These are phyloP conservation scores for Thermothelomyces thermophilus DNA, from an alignment of 2,329 filamentous ascomycete genomes.

Conservation along the genomic window DNA sequence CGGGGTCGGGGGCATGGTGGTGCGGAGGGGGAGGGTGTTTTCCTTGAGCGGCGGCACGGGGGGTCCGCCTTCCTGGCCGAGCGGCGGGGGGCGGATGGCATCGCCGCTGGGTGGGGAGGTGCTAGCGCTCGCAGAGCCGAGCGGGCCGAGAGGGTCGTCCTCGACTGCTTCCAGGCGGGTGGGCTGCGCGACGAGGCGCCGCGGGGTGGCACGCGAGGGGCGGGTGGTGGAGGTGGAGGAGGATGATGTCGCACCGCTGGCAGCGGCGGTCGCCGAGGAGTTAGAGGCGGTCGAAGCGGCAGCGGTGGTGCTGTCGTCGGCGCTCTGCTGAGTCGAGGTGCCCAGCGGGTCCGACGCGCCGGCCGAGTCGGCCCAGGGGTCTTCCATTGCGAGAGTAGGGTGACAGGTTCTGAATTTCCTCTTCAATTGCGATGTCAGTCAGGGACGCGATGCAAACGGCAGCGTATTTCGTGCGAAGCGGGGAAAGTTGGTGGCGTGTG, in stretches of 20 bases:
- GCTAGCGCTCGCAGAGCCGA: constrained; percentile 50
- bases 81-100: neutral
- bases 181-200: constrained; percentile 65
- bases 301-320: constrained; percentile 28
- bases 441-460: neutral
- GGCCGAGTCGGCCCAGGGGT: constrained; percentile 47
- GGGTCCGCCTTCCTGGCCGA: constrained; percentile 33
- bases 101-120: constrained; percentile 10
- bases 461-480: neutral
- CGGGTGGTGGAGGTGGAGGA: constrained; percentile 30
- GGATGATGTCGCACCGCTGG: constrained; percentile 13
- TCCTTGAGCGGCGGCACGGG: constrained; percentile 66
- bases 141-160: constrained; percentile 68
- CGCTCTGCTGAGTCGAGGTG: constrained; percentile 22
- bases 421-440: neutral
- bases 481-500: neutral
- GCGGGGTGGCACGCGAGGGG: constrained; percentile 42
- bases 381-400: constrained; percentile 29
- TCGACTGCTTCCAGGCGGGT: constrained; percentile 72
- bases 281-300: constrained; percentile 7
- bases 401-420: neutral
- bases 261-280: neutral
- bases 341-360: constrained; percentile 20
- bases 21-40: constrained; percentile 45
- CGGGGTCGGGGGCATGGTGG: constrained; percentile 42